Conservation (phyloP, 2,329 filamentous ascomycete genomes). For the Trichoderma gracile region DNA sequence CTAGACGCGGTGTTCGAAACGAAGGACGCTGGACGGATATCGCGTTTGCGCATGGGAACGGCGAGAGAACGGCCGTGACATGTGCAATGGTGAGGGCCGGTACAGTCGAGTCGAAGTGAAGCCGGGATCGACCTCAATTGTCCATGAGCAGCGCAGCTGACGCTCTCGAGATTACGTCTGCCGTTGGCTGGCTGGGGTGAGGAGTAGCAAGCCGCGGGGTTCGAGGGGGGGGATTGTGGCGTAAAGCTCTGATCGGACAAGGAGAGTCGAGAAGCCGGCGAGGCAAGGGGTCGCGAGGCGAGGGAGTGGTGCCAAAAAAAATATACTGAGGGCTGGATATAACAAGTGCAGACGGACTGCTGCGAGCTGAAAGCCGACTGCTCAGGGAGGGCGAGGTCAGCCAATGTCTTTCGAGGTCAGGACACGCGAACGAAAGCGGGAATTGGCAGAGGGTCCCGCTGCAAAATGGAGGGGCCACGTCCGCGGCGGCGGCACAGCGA, state of each 20-base stretch:
- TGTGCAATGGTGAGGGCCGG: constrained; percentile 28
- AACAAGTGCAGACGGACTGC: constrained; percentile 30
- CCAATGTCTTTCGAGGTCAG: constrained; percentile 34
- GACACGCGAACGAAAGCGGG: constrained; percentile 27
- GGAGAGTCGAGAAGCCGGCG: constrained; percentile 2
- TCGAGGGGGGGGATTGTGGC: background rate
- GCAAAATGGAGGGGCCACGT: constrained; percentile 26
- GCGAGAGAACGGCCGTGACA: constrained; percentile 30
- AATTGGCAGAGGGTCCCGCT: constrained; percentile 22
- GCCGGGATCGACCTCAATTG: constrained; percentile 25
- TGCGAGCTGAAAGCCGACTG: constrained; percentile 31
- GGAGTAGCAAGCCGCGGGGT: constrained; percentile 20
- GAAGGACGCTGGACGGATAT: constrained; percentile 38
- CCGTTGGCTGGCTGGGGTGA: constrained; percentile 7
- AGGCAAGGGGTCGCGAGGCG: background rate
- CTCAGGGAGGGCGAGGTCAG: constrained; percentile 29
- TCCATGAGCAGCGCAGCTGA: constrained; percentile 19
- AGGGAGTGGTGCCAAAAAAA: background rate
- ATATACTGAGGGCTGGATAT: constrained; percentile 19
- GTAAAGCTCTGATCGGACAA: constrained; percentile 18
- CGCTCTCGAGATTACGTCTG: background rate
- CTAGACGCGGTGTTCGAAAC: constrained; percentile 38
- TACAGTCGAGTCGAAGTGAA: constrained; percentile 22
- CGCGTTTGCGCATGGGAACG: constrained; percentile 45
- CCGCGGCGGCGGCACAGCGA: constrained; percentile 28